Evolutionary conservation across 805 yeast species (phyloP).

Genomic region (Saccharomycopsis fodiens): DNA sequence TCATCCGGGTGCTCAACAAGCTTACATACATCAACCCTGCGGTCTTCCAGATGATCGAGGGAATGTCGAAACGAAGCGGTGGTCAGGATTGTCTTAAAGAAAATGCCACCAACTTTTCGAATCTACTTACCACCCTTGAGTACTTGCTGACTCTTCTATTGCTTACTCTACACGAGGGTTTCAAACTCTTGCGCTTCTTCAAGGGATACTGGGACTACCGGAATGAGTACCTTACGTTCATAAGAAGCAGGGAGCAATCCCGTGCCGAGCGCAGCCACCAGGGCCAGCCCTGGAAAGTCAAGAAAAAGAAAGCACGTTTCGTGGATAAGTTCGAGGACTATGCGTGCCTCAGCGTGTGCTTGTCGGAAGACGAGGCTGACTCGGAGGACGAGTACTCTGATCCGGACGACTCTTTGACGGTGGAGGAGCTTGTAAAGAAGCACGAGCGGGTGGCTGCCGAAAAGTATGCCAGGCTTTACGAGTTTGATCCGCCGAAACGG

Average conservation of each 20-base stretch:
- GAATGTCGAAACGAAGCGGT: background rate
- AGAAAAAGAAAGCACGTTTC: background rate
- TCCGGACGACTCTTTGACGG: conserved; percentile 9
- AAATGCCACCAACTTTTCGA: conserved; percentile 5
- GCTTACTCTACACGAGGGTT: conserved; percentile 17
- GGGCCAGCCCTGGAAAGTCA: background rate
- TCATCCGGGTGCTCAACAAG: conserved; percentile 6
- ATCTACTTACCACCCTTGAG: conserved; percentile 1
- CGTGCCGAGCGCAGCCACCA: background rate
- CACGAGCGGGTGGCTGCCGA: conserved; percentile 1
- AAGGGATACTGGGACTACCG: conserved; percentile 17
- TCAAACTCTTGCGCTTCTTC: conserved; percentile 16
- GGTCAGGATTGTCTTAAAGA: background rate
- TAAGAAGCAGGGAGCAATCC: conserved; percentile 13
- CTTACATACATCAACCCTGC: conserved; percentile 11
- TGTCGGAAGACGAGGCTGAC: conserved; percentile 17
- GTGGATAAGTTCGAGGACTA: conserved; percentile 14
- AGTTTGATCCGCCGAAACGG: conserved; percentile 5
- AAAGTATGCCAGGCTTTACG: conserved; percentile 2
- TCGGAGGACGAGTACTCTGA: conserved; percentile 17
- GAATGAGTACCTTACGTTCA: conserved; percentile 16
- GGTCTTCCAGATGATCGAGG: background rate
- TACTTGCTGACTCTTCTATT: conserved; percentile 12
- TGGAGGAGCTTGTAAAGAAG: conserved; percentile 10
- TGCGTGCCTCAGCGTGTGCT: conserved; percentile 14